These are phyloP conservation scores for Micromonas pusilla DNA, from an alignment of 139 green algal species.

Conservation along the genomic window DNA sequence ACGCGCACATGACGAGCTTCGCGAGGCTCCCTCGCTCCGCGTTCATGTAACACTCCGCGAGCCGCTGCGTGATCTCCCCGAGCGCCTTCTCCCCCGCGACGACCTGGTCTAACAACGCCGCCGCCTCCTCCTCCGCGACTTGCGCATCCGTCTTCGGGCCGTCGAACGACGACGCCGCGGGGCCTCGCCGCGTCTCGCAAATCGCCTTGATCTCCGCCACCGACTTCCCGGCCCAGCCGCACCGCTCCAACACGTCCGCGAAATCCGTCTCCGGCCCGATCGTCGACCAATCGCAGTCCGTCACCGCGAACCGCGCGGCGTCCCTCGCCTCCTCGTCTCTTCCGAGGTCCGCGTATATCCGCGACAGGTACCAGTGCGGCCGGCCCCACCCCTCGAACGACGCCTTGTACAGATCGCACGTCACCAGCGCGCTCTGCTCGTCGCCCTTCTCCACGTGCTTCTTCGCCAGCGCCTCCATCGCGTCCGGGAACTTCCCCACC, in stretches of 20 bases:
- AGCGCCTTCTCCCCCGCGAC: neutral
- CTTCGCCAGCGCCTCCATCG: constrained; percentile 1
- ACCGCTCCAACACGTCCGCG: neutral
- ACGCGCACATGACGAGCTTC: constrained; percentile 13
- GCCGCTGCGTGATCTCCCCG: neutral
- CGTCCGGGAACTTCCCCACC: constrained; percentile 26
- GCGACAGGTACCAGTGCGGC: constrained; percentile 8
- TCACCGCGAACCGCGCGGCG: neutral
- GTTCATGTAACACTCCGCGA: constrained; percentile 19
- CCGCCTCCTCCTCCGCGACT: constrained; percentile 5
- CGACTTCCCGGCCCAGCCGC: constrained; percentile 3
- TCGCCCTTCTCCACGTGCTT: constrained; percentile 16
- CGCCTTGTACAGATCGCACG: constrained; percentile 26
- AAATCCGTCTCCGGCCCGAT: neutral
- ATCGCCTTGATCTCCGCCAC: constrained; percentile 7
- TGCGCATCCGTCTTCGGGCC: constrained; percentile 1
- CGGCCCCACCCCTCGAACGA: constrained; percentile 5
- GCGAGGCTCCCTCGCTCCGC: neutral
- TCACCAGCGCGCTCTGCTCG: constrained; percentile 17
- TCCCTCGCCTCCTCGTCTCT: constrained; percentile 14
- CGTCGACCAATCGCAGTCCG: constrained; percentile 5
- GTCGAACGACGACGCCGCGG: neutral
- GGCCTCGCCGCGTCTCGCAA: constrained; percentile 1
- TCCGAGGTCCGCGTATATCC: neutral
- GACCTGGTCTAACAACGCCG: neutral